Conservation (phyloP, 2,329 filamentous ascomycete species). For the Tricladium varicosporioides region DNA sequence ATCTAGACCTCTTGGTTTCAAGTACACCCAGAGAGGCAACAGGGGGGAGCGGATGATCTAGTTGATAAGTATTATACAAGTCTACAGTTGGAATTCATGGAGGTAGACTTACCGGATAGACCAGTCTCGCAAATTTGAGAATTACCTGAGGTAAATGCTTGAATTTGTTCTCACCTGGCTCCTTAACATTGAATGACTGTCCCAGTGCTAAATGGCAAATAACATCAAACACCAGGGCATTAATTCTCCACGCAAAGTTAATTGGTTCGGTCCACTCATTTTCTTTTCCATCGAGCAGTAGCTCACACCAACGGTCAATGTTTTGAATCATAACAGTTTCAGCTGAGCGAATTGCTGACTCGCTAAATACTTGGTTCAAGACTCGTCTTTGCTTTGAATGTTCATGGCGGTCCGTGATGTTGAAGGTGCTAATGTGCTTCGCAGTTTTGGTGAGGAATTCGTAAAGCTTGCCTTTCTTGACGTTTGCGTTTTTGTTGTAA, state of each 20-base stretch:
- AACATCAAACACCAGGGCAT: conserved; percentile 5
- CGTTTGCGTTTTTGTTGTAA: conserved; percentile 7
- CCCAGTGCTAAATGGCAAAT: conserved; percentile 7
- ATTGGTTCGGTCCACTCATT: conserved; percentile 4
- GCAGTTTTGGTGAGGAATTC: not conserved
- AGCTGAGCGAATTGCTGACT: conserved; percentile 1
- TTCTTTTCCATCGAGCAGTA: not conserved
- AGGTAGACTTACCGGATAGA: not conserved
- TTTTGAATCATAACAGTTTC: conserved; percentile 5
- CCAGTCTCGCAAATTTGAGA: not conserved
- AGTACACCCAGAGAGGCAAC: not conserved
- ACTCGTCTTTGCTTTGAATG: conserved; percentile 4
- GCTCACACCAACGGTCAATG: conserved; percentile 7
- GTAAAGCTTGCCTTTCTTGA: conserved; percentile 9
- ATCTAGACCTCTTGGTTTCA: not conserved
- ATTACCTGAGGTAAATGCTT: not conserved
- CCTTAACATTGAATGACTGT: conserved; percentile 6
- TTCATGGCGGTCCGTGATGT: not conserved
- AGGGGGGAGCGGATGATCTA: not conserved
- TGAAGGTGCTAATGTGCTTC: conserved; percentile 3
- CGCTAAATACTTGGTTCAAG: conserved; percentile 3
- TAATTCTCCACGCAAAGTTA: not conserved
- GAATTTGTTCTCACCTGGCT: conserved; percentile 5
- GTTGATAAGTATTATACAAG: not conserved
- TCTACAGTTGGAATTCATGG: not conserved